Evolutionary conservation across 2,329 filamentous ascomycete genomes (phyloP), one percentile per base, ranked within the genome.

Genomic region (Fusarium robinianum): DNA sequence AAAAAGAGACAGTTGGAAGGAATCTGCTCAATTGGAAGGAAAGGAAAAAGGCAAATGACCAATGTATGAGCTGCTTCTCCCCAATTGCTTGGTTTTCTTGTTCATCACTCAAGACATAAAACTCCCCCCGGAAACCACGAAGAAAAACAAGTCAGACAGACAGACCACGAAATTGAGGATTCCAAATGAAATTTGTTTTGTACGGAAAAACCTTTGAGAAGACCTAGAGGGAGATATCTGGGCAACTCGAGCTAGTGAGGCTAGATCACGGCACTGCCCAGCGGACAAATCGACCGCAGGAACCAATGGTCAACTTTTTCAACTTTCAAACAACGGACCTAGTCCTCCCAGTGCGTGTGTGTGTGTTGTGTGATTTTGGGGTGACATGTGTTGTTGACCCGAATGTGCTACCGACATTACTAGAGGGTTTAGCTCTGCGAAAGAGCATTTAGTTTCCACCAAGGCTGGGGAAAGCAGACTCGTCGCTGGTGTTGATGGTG

Each of bases 391-490:
- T 46, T 46, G 49, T 56, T 57, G 55, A 56, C 57, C 57, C 59
- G n/a, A n/a, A 48, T 51, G 29, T 47, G 39, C 46, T 39, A 49
- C 42, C 39, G 49, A 51, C 49, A 34, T 45, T 23, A 41, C 41
- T 37, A 25, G 22, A 41, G 55, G 51, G 27, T 48, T 46, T 48
- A 44, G 46, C 43, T 49, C 46, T 59, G 44, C 27, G 40, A 15
- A 46, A 46, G 37, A 54, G 56, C 56, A 50, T 55, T 61, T 76
- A 78, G 65, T 74, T 73, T 67, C 75, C 73, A 63, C 78, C 79
- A 58, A 83, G 72, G 73, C 76, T 81, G 63, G 80, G 80, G 76
- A 83, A 83, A 51, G 78, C 78, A 55, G 67, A 70, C 73, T 80
- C 69, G 60, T 82, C 79, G 62, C 66, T 75, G 64, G 75, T 74